phyloP scores from a whole-genome alignment of 176 grass and related monocot genomes.

The Pontederia crassipes region DNA sequence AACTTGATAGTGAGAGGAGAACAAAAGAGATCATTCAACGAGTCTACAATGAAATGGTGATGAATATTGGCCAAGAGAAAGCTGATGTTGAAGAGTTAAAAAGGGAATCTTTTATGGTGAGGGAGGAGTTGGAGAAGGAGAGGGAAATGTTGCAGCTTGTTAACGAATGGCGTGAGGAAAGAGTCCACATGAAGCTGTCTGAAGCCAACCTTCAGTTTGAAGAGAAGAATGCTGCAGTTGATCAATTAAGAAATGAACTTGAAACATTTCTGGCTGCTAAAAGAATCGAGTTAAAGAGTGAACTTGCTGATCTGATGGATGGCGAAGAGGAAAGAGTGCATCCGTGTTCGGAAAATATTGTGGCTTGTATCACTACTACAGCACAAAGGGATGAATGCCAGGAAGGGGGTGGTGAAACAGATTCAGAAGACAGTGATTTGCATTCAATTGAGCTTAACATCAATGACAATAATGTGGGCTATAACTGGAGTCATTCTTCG shows the following conservation, averaged over 20 bases:
- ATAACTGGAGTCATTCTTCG: constrained; percentile 34
- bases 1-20: constrained; percentile 49
- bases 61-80: constrained; percentile 36
- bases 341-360: neutral
- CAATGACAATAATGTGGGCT: constrained; percentile 33
- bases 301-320: neutral
- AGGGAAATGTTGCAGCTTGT: constrained; percentile 65
- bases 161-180: constrained; percentile 69
- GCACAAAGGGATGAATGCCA: neutral
- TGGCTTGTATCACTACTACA: neutral
- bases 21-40: constrained; percentile 45
- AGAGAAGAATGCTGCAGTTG: constrained; percentile 36
- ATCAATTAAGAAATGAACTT: constrained; percentile 7
- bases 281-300: neutral
- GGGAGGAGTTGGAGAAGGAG: constrained; percentile 54
- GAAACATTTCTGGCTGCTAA: constrained; percentile 16
- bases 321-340: neutral
- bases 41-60: constrained; percentile 47
- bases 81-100: constrained; percentile 44
- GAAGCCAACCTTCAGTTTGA: constrained; percentile 73
- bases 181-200: constrained; percentile 69
- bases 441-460: constrained; percentile 18
- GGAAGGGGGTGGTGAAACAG: neutral
- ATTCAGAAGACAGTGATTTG: constrained; percentile 9
- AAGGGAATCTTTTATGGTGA: constrained; percentile 26